phyloP scores from a whole-genome alignment of 148 eudicot genomes.

The Tetragonia tetragonoides region DNA sequence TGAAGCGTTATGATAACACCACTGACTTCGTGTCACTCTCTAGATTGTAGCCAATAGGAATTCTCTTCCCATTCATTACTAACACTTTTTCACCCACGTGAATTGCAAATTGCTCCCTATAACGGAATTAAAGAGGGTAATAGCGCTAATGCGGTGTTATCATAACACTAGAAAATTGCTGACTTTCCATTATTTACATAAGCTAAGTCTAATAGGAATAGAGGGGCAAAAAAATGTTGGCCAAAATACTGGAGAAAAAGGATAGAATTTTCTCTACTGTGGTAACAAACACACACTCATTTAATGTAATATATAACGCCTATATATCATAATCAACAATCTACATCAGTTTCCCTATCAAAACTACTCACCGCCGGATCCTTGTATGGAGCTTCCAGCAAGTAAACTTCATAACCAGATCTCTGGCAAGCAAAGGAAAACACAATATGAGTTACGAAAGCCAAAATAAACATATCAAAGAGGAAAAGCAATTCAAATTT shows the following conservation, averaged over 20 bases:
- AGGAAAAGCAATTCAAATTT: neutral
- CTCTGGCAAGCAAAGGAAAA: constrained; percentile 52
- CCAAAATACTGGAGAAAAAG: neutral
- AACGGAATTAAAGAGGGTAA: too few relatives aligned
- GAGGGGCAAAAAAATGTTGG: neutral
- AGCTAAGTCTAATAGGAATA: neutral
- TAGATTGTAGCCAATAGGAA: too few relatives aligned
- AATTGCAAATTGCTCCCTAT: too few relatives aligned
- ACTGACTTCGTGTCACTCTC: too few relatives aligned
- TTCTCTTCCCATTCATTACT: too few relatives aligned
- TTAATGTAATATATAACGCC: neutral
- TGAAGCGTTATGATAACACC: too few relatives aligned
- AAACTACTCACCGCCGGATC: constrained; percentile 77
- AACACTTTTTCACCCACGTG: too few relatives aligned
- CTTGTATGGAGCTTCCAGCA: constrained; percentile 88
- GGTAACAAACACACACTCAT: neutral
- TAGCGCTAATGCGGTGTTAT: too few relatives aligned
- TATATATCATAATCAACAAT: neutral
- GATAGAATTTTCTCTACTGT: neutral
- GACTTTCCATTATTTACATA: too few relatives aligned
- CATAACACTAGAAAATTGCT: too few relatives aligned
- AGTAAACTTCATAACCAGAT: constrained; percentile 91
- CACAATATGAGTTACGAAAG: constrained; percentile 10
- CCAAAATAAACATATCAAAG: neutral
- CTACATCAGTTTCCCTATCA: neutral